Percentiles rank a stretch among this genome's conserved stretches.
These are phyloP conservation scores for Gossypium lobatum DNA, from an alignment of 441 rosid genomes.

Conservation along the genomic window DNA sequence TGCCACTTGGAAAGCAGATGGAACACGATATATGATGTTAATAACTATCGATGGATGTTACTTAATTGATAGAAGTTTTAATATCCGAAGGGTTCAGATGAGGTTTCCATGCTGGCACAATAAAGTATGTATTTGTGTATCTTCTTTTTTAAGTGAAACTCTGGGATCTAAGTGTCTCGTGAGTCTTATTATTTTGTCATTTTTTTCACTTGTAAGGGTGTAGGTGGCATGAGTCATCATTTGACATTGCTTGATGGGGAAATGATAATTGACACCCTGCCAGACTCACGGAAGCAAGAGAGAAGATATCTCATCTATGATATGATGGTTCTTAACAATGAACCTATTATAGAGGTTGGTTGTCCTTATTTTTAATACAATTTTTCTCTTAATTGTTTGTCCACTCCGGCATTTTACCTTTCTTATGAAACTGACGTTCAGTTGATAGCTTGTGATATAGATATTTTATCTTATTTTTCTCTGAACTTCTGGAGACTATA, in stretches of 20 bases:
- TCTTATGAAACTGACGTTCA: slow-evolving; percentile 4
- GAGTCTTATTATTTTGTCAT: slow-evolving; percentile 15
- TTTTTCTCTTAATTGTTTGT: slow-evolving; percentile 5
- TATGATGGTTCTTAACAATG: slow-evolving; percentile 75
- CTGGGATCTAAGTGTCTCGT: slow-evolving; percentile 15
- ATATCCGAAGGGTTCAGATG: slow-evolving; percentile 91
- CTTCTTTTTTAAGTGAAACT: slow-evolving; percentile 7
- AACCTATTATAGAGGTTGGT: slow-evolving; percentile 78
- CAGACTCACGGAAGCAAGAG: slow-evolving; percentile 87
- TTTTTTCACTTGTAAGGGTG: slow-evolving; percentile 42
- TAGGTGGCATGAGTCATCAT: slow-evolving; percentile 77
- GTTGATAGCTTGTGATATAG: neutral
- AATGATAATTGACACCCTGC: slow-evolving; percentile 90
- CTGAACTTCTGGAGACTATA: neutral
- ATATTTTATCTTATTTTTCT: neutral
- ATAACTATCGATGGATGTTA: slow-evolving; percentile 85
- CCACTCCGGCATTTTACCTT: neutral
- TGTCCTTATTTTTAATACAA: neutral
- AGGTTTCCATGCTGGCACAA: slow-evolving; percentile 74
- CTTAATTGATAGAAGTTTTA: slow-evolving; percentile 80
- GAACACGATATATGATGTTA: slow-evolving; percentile 96
- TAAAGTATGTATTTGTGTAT: slow-evolving; percentile 32
- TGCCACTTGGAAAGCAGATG: slow-evolving; percentile 99
- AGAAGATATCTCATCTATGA: slow-evolving; percentile 98
- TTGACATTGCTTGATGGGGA: slow-evolving; percentile 94